Conservation (phyloP, 768 basidiomycete species). For the Pisolithus microcarpus region DNA sequence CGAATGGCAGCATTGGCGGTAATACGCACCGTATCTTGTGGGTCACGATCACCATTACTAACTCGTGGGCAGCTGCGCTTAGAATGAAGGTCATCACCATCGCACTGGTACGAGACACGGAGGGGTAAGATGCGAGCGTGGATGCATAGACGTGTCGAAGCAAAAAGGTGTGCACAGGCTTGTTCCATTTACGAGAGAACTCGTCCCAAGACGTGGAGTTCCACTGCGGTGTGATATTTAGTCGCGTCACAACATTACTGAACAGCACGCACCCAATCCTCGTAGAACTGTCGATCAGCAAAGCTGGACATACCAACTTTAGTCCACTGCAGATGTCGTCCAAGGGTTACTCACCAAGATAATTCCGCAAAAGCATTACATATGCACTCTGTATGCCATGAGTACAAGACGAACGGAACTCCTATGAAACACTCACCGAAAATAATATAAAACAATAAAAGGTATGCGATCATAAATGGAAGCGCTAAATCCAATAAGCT, state of each 20-base stretch:
- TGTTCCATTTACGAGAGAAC: slow-evolving; percentile 98
- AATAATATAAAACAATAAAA: slow-evolving; percentile 80
- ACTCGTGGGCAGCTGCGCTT: slow-evolving; percentile 84
- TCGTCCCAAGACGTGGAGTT: slow-evolving; percentile 97
- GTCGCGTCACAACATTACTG: background rate
- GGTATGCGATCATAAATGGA: slow-evolving; percentile 90
- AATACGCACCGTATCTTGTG: slow-evolving; percentile 72
- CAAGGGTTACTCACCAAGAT: slow-evolving; percentile 54
- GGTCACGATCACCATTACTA: slow-evolving; percentile 95
- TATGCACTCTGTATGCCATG: slow-evolving; percentile 65
- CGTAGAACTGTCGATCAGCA: slow-evolving; percentile 95
- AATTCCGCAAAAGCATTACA: slow-evolving; percentile 95
- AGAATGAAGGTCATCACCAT: slow-evolving; percentile 91
- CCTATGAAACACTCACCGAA: slow-evolving; percentile 44
- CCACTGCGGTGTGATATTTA: slow-evolving; percentile 50
- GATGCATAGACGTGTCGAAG: slow-evolving; percentile 94
- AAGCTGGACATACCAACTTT: slow-evolving; percentile 46
- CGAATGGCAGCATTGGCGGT: no score
- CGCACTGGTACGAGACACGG: slow-evolving; percentile 69
- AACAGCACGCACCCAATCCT: slow-evolving; percentile 67
- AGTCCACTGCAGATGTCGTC: background rate
- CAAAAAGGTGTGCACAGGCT: slow-evolving; percentile 90
- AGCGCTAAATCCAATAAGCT: slow-evolving; percentile 80
- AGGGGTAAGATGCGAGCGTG: slow-evolving; percentile 63
- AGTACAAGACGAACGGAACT: background rate